A percentile compares a stretch with the other conserved stretches of the same genome.
Conservation (phyloP, 2,329 filamentous ascomycete genomes). For the Cercospora beticola region DNA sequence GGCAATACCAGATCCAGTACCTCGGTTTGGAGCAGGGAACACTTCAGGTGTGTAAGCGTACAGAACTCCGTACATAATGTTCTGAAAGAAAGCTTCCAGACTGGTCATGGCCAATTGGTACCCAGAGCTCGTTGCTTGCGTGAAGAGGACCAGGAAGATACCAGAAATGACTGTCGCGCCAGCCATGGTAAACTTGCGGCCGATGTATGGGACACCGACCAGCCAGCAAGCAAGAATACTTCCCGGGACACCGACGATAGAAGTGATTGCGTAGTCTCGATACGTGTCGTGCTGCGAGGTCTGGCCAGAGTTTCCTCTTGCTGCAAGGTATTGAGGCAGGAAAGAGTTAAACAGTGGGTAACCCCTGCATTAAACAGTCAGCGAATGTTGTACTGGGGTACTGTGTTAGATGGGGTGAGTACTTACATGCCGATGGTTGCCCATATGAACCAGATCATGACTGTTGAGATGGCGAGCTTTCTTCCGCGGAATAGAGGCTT, state of each 20-base stretch:
- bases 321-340: constrained; percentile 77
- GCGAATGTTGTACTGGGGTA: background rate
- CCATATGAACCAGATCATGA: constrained; percentile 75
- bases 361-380: constrained; percentile 44
- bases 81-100: constrained; percentile 69
- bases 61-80: constrained; percentile 69
- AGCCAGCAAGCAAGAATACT: constrained; percentile 72
- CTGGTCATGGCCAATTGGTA: constrained; percentile 54
- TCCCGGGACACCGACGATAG: constrained; percentile 73
- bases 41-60: constrained; percentile 77
- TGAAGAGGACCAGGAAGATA: constrained; percentile 67
- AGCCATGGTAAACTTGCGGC: constrained; percentile 71
- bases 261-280: constrained; percentile 80
- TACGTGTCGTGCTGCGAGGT: constrained; percentile 54
- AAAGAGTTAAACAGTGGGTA: constrained; percentile 90
- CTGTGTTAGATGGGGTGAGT: background rate
- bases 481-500: constrained; percentile 59
- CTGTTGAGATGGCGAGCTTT: constrained; percentile 50
- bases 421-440: constrained; percentile 67
- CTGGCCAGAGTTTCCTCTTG: constrained; percentile 46
- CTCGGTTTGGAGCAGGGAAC: constrained; percentile 70
- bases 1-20: constrained; percentile 70
- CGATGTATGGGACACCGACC: constrained; percentile 68
- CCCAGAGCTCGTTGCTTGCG: constrained; percentile 56
- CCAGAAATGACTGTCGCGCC: constrained; percentile 66